phyloP scores from a whole-genome alignment of 352 stramenopile species.

The Pythium aphanidermatum region DNA sequence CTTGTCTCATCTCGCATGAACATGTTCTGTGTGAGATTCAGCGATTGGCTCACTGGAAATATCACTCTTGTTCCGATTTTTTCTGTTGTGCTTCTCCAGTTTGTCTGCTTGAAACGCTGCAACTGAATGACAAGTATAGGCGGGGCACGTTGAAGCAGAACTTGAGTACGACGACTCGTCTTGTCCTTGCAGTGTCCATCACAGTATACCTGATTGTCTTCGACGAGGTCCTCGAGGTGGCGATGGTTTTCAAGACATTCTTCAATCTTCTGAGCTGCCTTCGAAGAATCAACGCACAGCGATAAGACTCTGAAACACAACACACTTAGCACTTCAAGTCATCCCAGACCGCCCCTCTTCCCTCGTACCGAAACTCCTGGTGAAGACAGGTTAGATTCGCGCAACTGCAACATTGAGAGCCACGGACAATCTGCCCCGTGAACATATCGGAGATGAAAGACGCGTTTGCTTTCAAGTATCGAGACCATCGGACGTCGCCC shows the following conservation, averaged over 20 bases:
- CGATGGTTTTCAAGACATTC: constrained; percentile 48
- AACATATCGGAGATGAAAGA: constrained; percentile 73
- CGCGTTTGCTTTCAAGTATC: constrained; percentile 48
- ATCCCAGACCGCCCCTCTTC: no score
- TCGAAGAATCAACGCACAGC: constrained; percentile 38
- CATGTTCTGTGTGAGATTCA: constrained; percentile 63
- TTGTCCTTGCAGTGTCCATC: constrained; percentile 57
- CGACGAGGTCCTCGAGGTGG: constrained; percentile 48
- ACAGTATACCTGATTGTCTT: constrained; percentile 69
- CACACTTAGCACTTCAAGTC: constrained; percentile 4
- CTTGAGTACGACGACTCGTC: constrained; percentile 63
- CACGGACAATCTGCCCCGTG: constrained; percentile 65
- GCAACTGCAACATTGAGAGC: constrained; percentile 72
- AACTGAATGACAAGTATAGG: constrained; percentile 52
- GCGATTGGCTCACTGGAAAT: constrained; percentile 42
- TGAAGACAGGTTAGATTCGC: constrained; percentile 63
- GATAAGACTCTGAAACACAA: constrained; percentile 42
- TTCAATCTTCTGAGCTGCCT: constrained; percentile 34
- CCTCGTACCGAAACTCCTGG: constrained; percentile 55
- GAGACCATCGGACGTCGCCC: constrained; percentile 48
- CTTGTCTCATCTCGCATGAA: constrained; percentile 48
- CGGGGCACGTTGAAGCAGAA: constrained; percentile 57
- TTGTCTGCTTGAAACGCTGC: constrained; percentile 62
- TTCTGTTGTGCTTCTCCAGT: constrained; percentile 22
- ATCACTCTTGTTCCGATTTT: constrained; percentile 51